phyloP scores from a whole-genome alignment of 352 stramenopile species.

The Pythium apleroticum region DNA sequence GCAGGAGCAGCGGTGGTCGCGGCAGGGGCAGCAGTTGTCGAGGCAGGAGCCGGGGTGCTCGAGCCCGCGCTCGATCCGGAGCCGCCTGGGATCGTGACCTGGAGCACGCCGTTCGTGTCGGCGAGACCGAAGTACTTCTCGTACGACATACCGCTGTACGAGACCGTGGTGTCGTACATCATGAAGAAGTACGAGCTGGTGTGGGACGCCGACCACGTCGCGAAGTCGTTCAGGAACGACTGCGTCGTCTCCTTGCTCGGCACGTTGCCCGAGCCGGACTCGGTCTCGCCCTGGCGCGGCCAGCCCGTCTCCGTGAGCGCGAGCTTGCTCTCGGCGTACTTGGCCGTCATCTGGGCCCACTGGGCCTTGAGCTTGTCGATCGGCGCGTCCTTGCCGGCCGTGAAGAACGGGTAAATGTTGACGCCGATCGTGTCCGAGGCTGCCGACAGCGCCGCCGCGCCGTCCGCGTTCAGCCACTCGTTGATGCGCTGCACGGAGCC shows the following conservation, averaged over 20 bases:
- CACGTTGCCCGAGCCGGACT: slow-evolving; percentile 29
- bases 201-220: slow-evolving; percentile 34
- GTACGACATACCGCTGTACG: slow-evolving; percentile 46
- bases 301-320: slow-evolving; percentile 61
- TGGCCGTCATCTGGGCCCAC: slow-evolving; percentile 39
- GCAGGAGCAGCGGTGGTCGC: background rate
- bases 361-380: slow-evolving; percentile 58
- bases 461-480: slow-evolving; percentile 48
- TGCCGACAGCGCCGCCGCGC: slow-evolving; percentile 29
- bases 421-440: slow-evolving; percentile 39
- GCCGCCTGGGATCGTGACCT: slow-evolving; percentile 38
- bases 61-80: slow-evolving; percentile 12
- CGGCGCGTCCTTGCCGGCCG: slow-evolving; percentile 28
- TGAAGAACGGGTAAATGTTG: slow-evolving; percentile 84
- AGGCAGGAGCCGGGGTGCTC: background rate
- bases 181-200: slow-evolving; percentile 53
- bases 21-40: slow-evolving; percentile 5
- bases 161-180: slow-evolving; percentile 56
- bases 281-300: slow-evolving; percentile 33
- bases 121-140: slow-evolving; percentile 59
- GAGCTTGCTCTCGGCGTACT: slow-evolving; percentile 40
- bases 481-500: slow-evolving; percentile 67
- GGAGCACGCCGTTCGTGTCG: slow-evolving; percentile 32
- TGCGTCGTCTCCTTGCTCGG: slow-evolving; percentile 42
- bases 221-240: slow-evolving; percentile 49